Evolutionary conservation across 108 stramenopile genomes (phyloP).

Genomic region (Mediolabrus comicus): DNA sequence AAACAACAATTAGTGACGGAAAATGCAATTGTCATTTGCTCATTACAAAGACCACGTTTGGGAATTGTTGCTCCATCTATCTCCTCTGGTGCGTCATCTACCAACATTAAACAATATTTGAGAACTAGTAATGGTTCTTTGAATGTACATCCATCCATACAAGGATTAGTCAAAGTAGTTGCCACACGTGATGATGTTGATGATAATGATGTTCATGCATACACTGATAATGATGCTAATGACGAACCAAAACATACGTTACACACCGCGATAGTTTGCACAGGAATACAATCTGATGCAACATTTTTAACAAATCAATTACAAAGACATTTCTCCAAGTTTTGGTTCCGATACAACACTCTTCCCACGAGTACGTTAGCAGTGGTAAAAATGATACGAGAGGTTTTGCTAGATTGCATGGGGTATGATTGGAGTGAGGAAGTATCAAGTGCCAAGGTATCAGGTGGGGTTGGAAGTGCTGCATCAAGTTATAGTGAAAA

Average conservation of each 20-base stretch:
- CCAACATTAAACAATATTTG: background rate
- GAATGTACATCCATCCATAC: conserved; percentile 9
- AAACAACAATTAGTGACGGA: background rate
- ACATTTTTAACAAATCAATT: conserved; percentile 9
- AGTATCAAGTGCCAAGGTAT: conserved; percentile 4
- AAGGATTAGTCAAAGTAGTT: conserved; percentile 13
- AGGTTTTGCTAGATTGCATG: conserved; percentile 28
- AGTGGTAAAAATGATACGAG: conserved; percentile 23
- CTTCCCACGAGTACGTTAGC: background rate
- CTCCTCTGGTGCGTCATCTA: background rate
- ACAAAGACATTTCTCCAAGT: conserved; percentile 17
- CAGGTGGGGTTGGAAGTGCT: conserved; percentile 39
- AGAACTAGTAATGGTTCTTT: background rate
- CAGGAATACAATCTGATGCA: conserved; percentile 29
- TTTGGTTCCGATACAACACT: conserved; percentile 43
- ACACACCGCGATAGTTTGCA: conserved; percentile 16
- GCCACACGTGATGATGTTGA: conserved; percentile 11
- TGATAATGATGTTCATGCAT: background rate
- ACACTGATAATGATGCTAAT: background rate
- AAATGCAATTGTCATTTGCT: conserved; percentile 33
- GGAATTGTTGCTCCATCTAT: conserved; percentile 5
- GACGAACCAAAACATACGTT: conserved; percentile 8
- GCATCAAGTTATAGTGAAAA: conserved; percentile 20
- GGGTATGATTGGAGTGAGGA: conserved; percentile 32
- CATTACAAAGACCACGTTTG: conserved; percentile 15